Evolutionary conservation across 2,329 filamentous ascomycete species (phyloP).

Genomic region (Aspergillus luchuensis): DNA sequence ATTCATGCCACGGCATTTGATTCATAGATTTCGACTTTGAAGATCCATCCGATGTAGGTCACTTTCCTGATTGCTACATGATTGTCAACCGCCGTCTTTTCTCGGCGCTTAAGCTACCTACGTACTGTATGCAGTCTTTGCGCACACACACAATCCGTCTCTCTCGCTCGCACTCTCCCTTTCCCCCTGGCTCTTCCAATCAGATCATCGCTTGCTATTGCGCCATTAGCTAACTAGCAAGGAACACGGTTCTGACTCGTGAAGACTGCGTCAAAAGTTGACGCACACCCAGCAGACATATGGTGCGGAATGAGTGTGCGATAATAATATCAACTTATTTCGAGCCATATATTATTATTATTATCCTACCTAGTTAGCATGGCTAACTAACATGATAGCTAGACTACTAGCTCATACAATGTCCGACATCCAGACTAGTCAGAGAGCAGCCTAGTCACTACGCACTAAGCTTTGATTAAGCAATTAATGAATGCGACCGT

Average conservation of each 20-base stretch:
- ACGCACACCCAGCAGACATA: not conserved
- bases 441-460: not conserved
- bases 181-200: not conserved
- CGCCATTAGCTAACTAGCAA: not conserved
- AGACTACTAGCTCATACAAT: too few relatives aligned
- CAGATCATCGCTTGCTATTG: not conserved
- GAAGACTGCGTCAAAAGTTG: not conserved
- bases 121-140: not conserved
- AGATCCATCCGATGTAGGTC: not conserved
- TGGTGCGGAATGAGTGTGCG: not conserved
- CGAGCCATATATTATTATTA: too few relatives aligned
- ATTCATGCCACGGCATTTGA: not conserved
- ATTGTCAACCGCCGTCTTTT: not conserved
- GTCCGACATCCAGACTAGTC: not conserved
- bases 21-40: not conserved
- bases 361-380: too few relatives aligned
- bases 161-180: too few relatives aligned
- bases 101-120: not conserved
- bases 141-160: not conserved
- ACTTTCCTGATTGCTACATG: not conserved
- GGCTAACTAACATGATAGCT: not conserved
- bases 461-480: constrained; percentile 26
- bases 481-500: constrained; percentile 19
- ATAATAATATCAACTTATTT: not conserved
- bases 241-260: not conserved